Base-by-base conservation (phyloP, 164 flowering plant genomes). In the Stephania cephalantha region DNA sequence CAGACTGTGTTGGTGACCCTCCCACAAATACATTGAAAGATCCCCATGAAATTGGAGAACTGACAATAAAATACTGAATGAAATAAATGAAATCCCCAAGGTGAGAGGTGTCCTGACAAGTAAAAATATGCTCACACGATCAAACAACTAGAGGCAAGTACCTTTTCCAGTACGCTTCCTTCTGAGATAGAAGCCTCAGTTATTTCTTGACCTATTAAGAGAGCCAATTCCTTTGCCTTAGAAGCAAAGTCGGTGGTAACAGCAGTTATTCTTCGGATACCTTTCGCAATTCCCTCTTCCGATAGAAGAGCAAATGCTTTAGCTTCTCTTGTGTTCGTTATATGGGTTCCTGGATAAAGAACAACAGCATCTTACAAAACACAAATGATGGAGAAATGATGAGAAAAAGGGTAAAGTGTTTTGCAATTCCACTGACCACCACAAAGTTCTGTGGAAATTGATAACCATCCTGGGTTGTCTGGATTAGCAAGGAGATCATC, bases 281-380 rank as follows among this genome's bases (percentile, higher is more conserved):
- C 99, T 78, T 92, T 90, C 31, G 98, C 99, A 87, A 92, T 92
- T 30, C 94, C 97, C 79, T 94, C 99, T 84, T 94, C 99, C 20
- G 95, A 86, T 75, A 96, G 75, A 44, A 96, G 91, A 55, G 97
- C 95, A 83, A 96, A 96, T 73, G 89, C 90, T 83, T 90, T 89
- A 2, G 99, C 99, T 77, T 94, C 99, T 74, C 90, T 79, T 50
- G 99, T 96, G 76, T 96, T 96, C 71, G 92, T 81, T 83, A 96
- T 89, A 82, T 96, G 99, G 46, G 99, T 96, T 45, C 99, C 99
- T 95, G 80, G 22, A 82, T 44, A 20, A 69, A 71, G 53, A 53
- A 66, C 31, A 78, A 68, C 53, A 69, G 44, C 55, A 81, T 30
- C n/a, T 20, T 61, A 64, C 64, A 73, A 76, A 8, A 61, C 3